These are phyloP conservation scores for Strobilomyces echinocephalus DNA, from an alignment of 768 basidiomycete species.

Conservation along the genomic window DNA sequence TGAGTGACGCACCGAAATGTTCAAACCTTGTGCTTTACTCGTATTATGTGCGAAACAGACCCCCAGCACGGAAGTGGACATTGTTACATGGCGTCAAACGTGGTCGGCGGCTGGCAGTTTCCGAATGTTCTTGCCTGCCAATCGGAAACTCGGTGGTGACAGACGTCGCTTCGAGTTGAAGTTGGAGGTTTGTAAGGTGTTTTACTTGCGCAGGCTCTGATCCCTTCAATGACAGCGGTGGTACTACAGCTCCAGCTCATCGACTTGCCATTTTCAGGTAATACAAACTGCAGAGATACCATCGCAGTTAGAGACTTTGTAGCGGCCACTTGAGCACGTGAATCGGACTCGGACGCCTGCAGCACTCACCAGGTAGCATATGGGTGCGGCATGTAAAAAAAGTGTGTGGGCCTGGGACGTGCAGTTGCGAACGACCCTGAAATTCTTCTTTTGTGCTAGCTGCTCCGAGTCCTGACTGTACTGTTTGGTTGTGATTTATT, in stretches of 20 bases:
- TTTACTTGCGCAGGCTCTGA: background rate
- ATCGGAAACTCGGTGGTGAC: background rate
- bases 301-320: background rate
- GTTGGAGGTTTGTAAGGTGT: no score
- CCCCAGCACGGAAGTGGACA: background rate
- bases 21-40: conserved; percentile 1
- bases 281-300: background rate
- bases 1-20: background rate
- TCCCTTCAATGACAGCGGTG: no score
- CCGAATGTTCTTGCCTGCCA: background rate
- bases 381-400: background rate
- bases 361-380: background rate
- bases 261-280: background rate
- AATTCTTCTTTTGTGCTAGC: background rate
- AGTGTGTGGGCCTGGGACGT: background rate
- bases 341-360: background rate
- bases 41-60: background rate
- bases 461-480: background rate
- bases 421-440: background rate
- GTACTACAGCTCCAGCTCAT: background rate
- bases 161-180: no score
- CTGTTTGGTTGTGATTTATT: background rate
- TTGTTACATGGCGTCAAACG: background rate
- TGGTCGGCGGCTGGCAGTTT: background rate
- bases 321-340: background rate